Conservation (phyloP, 2,329 filamentous ascomycete genomes). For the Cladophialophora chaetospira region DNA sequence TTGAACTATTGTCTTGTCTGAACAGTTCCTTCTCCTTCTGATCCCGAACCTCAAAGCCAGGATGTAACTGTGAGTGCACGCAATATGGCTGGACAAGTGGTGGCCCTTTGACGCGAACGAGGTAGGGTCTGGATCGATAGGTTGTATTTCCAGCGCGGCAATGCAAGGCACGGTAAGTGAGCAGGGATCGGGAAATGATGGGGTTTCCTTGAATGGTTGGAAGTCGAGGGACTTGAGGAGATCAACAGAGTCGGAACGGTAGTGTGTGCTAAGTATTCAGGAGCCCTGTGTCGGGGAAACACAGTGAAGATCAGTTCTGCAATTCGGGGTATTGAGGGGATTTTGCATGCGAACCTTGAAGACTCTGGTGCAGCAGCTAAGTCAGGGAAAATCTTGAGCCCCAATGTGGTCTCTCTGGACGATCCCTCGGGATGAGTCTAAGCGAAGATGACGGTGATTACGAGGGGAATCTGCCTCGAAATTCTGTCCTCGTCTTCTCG, state of each 20-base stretch:
- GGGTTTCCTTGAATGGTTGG: neutral
- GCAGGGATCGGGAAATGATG: conserved; percentile 5
- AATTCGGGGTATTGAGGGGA: conserved; percentile 9
- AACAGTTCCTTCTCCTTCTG: conserved; percentile 1
- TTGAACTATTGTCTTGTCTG: neutral
- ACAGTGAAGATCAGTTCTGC: conserved; percentile 14
- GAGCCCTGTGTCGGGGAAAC: conserved; percentile 3
- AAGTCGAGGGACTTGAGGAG: conserved; percentile 4
- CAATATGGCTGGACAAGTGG: neutral
- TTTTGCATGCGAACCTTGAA: conserved; percentile 10
- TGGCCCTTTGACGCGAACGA: neutral
- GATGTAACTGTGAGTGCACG: neutral
- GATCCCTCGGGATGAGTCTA: neutral
- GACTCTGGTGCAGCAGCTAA: neutral
- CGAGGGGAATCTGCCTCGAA: neutral
- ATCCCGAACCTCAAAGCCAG: neutral
- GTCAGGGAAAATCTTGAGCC: neutral
- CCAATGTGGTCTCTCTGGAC: conserved; percentile 1
- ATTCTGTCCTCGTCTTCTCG: neutral
- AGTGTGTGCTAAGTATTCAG: neutral
- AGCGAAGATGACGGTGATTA: neutral
- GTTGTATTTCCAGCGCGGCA: neutral
- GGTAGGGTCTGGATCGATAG: neutral
- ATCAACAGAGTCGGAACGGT: neutral
- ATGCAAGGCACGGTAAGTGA: conserved; percentile 10